Base-by-base conservation (phyloP, 2,329 filamentous ascomycete genomes). In the Talaromyces amestolkiae region DNA sequence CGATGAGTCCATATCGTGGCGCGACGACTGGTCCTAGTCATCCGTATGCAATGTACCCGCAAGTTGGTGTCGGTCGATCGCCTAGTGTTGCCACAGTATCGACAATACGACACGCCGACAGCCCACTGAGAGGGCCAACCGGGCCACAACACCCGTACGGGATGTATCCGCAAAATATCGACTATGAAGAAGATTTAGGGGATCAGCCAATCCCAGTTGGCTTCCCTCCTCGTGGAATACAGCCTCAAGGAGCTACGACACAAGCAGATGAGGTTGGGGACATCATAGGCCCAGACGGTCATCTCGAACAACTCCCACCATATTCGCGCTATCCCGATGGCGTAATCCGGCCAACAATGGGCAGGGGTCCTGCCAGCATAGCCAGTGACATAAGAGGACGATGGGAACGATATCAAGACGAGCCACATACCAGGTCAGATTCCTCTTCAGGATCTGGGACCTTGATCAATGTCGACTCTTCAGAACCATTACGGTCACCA, bases 241-340 rank as follows among this genome's bases (percentile, higher is more conserved):
- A 85, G 66, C 81, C 84, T 63, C 90, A 89, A 72, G 83, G 91
- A 68, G 87, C 89, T 61, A 78, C 92, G 61, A 91, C 90, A 0
- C 74, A 73, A 22, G 72, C 72, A 65, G 92, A 92, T 61, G 92
- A 97, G 71, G 82, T 86, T n/a, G 92, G 90, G 56, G 93, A 93
- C 74, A 87, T 97, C 63, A 89, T 97, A 61, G 93, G 93, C 1
- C 91, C 91, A 0, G 88, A 96, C 72, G 93, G 93, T 1, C 93
- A 97, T 74, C 89, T 91, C 1, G 94, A 98, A 77, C 92, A 96
- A 76, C 81, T 97, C 19, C 94, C 94, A 13, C 94, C 94, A 0
- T 98, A 98, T 74, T 91, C 92, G 15, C 85, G 92, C 75, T 97
- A 96, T 77, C 92, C 93, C 2, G 91, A 96, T 61, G 90, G 92